phyloP scores from a whole-genome alignment of 1,139 yeast genomes.

The Yamadazyma triangularis region DNA sequence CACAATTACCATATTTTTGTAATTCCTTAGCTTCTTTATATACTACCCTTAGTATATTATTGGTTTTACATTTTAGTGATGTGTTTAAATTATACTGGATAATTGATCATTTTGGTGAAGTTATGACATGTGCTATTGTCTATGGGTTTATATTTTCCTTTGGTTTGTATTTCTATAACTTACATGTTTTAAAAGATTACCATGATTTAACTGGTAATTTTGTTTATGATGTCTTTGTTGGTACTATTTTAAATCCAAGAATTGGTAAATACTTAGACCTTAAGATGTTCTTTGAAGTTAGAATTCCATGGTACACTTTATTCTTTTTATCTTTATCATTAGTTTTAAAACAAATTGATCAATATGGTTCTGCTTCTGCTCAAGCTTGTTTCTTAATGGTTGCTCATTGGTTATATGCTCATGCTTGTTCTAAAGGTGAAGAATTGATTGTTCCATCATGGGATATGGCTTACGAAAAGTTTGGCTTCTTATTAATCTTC shows the following conservation, averaged over 20 bases:
- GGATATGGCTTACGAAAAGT: slow-evolving; percentile 99
- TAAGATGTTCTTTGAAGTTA: slow-evolving; percentile 95
- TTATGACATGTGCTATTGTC: slow-evolving; percentile 86
- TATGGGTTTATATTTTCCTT: slow-evolving; percentile 69
- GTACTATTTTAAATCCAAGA: slow-evolving; percentile 95
- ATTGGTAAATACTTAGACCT: slow-evolving; percentile 81
- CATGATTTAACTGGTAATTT: slow-evolving; percentile 90
- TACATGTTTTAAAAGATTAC: slow-evolving; percentile 64
- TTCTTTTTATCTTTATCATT: slow-evolving; percentile 75
- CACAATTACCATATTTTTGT: slow-evolving; percentile 87
- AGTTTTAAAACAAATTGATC: slow-evolving; percentile 72
- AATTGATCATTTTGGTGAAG: slow-evolving; percentile 79
- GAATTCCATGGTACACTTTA: slow-evolving; percentile 93
- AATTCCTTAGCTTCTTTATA: slow-evolving; percentile 87
- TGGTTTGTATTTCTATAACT: slow-evolving; percentile 57
- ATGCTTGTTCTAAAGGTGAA: slow-evolving; percentile 97
- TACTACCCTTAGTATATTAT: slow-evolving; percentile 53
- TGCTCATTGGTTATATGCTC: slow-evolving; percentile 93
- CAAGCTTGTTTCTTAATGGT: slow-evolving; percentile 70
- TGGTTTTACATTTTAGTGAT: slow-evolving; percentile 67
- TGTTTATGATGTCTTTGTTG: slow-evolving; percentile 91
- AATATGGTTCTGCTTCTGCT: slow-evolving; percentile 72
- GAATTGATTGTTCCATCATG: slow-evolving; percentile 95
- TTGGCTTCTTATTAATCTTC: slow-evolving; percentile 95
- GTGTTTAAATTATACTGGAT: slow-evolving; percentile 68